These are phyloP conservation scores for Oldenlandia corymbosa DNA, from an alignment of 257 asterid genomes.

Conservation along the genomic window DNA sequence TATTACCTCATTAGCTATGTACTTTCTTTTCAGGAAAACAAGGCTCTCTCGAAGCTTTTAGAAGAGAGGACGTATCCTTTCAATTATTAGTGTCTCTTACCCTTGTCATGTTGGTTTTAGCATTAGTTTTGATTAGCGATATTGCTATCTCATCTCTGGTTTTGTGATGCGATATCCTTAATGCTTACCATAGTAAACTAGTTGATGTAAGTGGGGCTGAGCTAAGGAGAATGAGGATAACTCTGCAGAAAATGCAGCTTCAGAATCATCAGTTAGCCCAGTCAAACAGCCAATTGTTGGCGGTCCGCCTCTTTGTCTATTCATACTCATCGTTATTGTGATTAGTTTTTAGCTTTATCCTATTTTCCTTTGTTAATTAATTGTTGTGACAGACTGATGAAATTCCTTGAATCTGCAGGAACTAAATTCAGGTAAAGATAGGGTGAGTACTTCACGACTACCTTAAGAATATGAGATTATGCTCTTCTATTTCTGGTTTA, in stretches of 20 bases:
- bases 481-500: not conserved
- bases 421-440: slow-evolving; percentile 56
- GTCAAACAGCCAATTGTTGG: slow-evolving; percentile 49
- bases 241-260: slow-evolving; percentile 52
- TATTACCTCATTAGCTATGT: slow-evolving; percentile 11
- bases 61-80: slow-evolving; percentile 75
- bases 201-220: slow-evolving; percentile 56
- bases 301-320: slow-evolving; percentile 30
- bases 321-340: not conserved
- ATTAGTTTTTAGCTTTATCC: not conserved
- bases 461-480: not conserved
- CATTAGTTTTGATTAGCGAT: slow-evolving; percentile 1
- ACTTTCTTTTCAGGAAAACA: slow-evolving; percentile 45
- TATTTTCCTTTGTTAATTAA: not conserved
- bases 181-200: slow-evolving; percentile 44
- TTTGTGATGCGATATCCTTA: slow-evolving; percentile 23
- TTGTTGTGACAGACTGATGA: slow-evolving; percentile 13
- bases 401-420: slow-evolving; percentile 47
- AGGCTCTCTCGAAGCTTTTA: slow-evolving; percentile 46
- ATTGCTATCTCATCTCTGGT: slow-evolving; percentile 4
- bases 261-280: slow-evolving; percentile 65
- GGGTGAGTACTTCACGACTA: slow-evolving; percentile 36
- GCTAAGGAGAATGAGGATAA: slow-evolving; percentile 47
- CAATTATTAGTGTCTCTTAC: not conserved
- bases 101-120: not conserved